Conservation (phyloP, 179 eudicot species). For the Monotropa hypopitys region DNA sequence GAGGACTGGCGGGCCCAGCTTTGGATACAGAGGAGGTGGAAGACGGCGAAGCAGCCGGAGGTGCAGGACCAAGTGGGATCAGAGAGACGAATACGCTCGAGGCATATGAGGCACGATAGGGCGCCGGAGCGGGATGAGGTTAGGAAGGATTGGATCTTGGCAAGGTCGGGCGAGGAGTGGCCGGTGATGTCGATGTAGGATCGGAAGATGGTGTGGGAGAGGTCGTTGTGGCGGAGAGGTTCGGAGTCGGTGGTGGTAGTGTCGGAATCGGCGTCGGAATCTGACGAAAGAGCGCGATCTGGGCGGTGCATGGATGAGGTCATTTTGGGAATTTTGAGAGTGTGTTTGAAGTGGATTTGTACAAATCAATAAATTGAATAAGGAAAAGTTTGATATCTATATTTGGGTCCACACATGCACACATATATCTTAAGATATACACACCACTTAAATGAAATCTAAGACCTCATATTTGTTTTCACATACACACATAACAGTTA, state of each 20-base stretch:
- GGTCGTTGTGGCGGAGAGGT: slow-evolving; percentile 50
- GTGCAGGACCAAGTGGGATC: slow-evolving; percentile 95
- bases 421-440: too few relatives aligned
- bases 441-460: too few relatives aligned
- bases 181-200: slow-evolving; percentile 52
- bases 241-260: slow-evolving; percentile 25
- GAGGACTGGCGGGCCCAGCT: slow-evolving; percentile 83
- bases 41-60: slow-evolving; percentile 62
- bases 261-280: slow-evolving; percentile 40
- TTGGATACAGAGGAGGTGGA: slow-evolving; percentile 83
- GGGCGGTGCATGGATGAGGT: slow-evolving; percentile 15
- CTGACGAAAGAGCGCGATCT: slow-evolving; percentile 26
- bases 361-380: too few relatives aligned
- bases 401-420: too few relatives aligned
- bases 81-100: slow-evolving; percentile 59
- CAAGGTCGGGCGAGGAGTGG: slow-evolving; percentile 37
- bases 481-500: too few relatives aligned
- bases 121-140: slow-evolving; percentile 78
- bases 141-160: slow-evolving; percentile 84
- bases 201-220: slow-evolving; percentile 65
- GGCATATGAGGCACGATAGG: slow-evolving; percentile 94
- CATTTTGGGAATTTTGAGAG: slow-evolving; percentile 18
- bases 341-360: too few relatives aligned
- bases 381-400: too few relatives aligned
- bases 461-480: too few relatives aligned